Evolutionary conservation across 805 yeast species (phyloP), one percentile per base, ranked within the genome.

Genomic region (Teunomyces stri): DNA sequence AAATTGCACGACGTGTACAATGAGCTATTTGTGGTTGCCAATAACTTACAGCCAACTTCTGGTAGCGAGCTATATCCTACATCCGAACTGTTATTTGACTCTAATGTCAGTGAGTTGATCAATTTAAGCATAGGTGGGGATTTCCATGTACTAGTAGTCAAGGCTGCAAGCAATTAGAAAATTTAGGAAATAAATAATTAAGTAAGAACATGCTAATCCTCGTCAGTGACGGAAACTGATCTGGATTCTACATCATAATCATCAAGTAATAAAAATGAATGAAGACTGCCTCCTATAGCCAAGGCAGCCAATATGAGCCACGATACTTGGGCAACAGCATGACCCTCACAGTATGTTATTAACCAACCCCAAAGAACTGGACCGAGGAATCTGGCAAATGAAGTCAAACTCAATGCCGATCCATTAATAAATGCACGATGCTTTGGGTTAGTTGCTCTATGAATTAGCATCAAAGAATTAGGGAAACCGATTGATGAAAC

Each of bases 401-500:
- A 75, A 15, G 77, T 63, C 33, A 75, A 68, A 35, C 82, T 75
- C 59, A 81, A 72, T 3, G 82, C 70, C 13, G 80, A 71, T 11
- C 84, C 83, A 57, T 83, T 83, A 47, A 83, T 73, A 54, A 79
- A 73, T 1, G 85, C 85, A 42, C 85, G 69, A 51, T 81, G 76
- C 50, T 75, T 68, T 18, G 80, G 71, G 10, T 75, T 75, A 1
- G 85, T 73, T 5, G 79, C 75, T 42, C 82, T 69, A 59, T 80
- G 85, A 30, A 81, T 71, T 46, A 83, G 65, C 18, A 82, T 65
- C 51, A 79, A 60, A 21, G 80, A 64, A 48, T 76, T 79, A 5
- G 88, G 85, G 50, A 73, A 76, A 9, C 80, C 69, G 49, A 79
- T 62, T 1, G 85, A 67, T 10, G 66, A 64, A 6, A 75, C 70